phyloP scores from a whole-genome alignment of 108 stramenopile species.

The Mediolabrus comicus region DNA sequence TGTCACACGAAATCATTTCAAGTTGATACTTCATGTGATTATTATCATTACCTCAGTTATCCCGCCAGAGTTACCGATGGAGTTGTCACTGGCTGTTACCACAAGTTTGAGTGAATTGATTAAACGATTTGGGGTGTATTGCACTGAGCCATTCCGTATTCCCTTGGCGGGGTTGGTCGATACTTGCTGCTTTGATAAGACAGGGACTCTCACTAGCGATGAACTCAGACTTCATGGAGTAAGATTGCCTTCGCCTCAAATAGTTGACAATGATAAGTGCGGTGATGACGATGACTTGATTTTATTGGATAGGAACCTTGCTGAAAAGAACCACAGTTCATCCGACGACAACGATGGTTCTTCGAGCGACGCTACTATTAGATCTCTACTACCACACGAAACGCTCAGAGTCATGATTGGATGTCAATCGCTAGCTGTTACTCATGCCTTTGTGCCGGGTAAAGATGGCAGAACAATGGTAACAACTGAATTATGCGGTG shows the following conservation, averaged over 20 bases:
- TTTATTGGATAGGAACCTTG: slow-evolving; percentile 13
- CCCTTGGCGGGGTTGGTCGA: slow-evolving; percentile 91
- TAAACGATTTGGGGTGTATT: slow-evolving; percentile 76
- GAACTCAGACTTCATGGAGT: slow-evolving; percentile 88
- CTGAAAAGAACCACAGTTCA: not conserved
- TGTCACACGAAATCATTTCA: slow-evolving; percentile 83
- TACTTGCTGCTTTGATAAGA: slow-evolving; percentile 97
- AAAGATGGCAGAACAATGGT: slow-evolving; percentile 24
- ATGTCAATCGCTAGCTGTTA: slow-evolving; percentile 85
- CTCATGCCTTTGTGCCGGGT: slow-evolving; percentile 19
- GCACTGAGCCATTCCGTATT: slow-evolving; percentile 97
- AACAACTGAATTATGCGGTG: slow-evolving; percentile 61
- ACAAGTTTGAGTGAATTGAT: slow-evolving; percentile 86
- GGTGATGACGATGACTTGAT: slow-evolving; percentile 35
- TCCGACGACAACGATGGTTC: not conserved
- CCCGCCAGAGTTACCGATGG: slow-evolving; percentile 97
- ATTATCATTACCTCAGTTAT: slow-evolving; percentile 96
- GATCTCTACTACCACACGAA: slow-evolving; percentile 41
- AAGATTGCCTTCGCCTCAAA: slow-evolving; percentile 23
- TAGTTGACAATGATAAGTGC: not conserved
- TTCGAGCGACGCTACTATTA: not conserved
- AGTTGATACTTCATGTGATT: slow-evolving; percentile 92
- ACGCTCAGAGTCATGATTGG: slow-evolving; percentile 83
- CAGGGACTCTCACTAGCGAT: slow-evolving; percentile 96
- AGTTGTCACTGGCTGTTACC: slow-evolving; percentile 93